These are phyloP conservation scores for Rhynchosporium secalis DNA, from an alignment of 2,329 filamentous ascomycete genomes.

Conservation along the genomic window DNA sequence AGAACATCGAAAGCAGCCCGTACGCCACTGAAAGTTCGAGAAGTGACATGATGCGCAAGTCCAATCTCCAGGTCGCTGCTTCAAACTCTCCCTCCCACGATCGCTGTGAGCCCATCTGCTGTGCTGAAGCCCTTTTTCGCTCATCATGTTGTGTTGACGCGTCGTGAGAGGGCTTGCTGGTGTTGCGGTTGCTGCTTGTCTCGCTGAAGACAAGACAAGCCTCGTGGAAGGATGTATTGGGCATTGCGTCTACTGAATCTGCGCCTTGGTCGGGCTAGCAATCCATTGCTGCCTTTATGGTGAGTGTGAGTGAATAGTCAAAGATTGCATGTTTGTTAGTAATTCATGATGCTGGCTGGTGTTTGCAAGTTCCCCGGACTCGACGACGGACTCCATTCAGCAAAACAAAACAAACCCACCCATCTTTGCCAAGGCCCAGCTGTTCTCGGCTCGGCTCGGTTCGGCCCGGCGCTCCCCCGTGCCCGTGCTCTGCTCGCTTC, in stretches of 20 bases:
- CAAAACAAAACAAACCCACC: too few species aligned
- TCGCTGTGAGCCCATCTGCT: background rate
- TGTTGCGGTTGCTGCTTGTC: constrained; percentile 13
- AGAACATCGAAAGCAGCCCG: constrained; percentile 25
- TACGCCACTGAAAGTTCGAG: constrained; percentile 27
- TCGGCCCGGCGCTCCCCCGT: too few species aligned
- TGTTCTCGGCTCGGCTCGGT: too few species aligned
- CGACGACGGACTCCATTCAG: too few species aligned
- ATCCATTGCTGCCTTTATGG: constrained; percentile 2
- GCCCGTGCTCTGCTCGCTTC: too few species aligned
- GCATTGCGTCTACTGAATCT: constrained; percentile 6
- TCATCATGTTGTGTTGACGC: constrained; percentile 19
- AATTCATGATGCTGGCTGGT: background rate
- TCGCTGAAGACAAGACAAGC: constrained; percentile 9
- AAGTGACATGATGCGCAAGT: constrained; percentile 27
- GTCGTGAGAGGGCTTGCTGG: constrained; percentile 1
- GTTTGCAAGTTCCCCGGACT: background rate
- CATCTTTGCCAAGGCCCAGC: too few species aligned
- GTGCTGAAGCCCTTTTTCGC: constrained; percentile 8
- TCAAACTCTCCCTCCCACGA: background rate
- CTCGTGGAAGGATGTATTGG: background rate
- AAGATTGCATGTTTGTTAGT: background rate
- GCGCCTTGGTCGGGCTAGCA: background rate
- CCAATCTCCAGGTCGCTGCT: constrained; percentile 24
- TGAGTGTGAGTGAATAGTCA: background rate